Conservation (phyloP, 345 rosid genomes). For the Durio zibethinus region DNA sequence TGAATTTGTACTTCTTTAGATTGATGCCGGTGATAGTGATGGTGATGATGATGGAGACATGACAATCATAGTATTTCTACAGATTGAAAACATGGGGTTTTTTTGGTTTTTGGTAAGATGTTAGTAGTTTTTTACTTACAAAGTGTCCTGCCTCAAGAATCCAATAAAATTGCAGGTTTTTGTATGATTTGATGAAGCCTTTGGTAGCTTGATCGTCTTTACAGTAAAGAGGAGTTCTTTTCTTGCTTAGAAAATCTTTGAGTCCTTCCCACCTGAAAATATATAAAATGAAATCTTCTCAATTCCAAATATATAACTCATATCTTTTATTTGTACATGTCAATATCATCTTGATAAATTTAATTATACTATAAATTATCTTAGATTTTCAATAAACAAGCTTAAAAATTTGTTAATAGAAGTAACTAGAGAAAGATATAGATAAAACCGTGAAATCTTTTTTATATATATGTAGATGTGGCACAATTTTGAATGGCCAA, state of each 20-base stretch:
- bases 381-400: too few species aligned
- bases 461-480: too few species aligned
- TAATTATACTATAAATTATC: too few species aligned
- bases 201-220: constrained; percentile 41
- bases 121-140: constrained; percentile 42
- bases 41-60: background rate
- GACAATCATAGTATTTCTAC: background rate
- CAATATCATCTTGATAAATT: too few species aligned
- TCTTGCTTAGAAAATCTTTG: constrained; percentile 31
- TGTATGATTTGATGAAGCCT: constrained; percentile 71
- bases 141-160: constrained; percentile 97
- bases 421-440: background rate
- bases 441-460: too few species aligned
- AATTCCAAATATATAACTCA: background rate
- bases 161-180: constrained; percentile 82
- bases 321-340: too few species aligned
- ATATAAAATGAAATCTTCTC: too few species aligned
- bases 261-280: constrained; percentile 86
- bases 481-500: too few species aligned
- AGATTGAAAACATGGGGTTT: background rate
- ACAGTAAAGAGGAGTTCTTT: constrained; percentile 57
- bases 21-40: too few species aligned
- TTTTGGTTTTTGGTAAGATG: background rate
- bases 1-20: too few species aligned
- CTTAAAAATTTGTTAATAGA: background rate